Conservation (phyloP, 805 yeast genomes). For the Vanderwaltozyma verrucispora region DNA sequence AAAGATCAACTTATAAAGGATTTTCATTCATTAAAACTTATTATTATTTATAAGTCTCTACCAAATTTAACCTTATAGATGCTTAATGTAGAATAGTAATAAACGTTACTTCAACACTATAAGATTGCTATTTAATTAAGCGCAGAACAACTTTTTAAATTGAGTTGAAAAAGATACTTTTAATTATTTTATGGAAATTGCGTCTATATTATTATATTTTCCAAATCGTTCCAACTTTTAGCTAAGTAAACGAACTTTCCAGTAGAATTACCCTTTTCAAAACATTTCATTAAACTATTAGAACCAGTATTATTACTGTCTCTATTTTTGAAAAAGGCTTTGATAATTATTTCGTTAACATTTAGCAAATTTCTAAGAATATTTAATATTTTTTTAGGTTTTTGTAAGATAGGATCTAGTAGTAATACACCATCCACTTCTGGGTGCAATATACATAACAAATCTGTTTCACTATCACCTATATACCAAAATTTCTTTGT, state of each 20-base stretch:
- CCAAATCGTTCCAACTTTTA: conserved; percentile 1
- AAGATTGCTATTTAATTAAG: too few species aligned
- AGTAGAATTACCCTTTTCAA: not conserved
- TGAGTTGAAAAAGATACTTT: too few species aligned
- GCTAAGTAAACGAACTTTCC: not conserved
- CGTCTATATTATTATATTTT: not conserved
- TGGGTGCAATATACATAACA: conserved; percentile 20
- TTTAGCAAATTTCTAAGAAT: not conserved
- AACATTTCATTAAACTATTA: not conserved
- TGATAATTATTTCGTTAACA: not conserved
- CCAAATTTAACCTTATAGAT: too few species aligned
- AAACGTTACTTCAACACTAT: too few species aligned
- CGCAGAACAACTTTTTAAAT: too few species aligned
- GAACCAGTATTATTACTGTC: not conserved
- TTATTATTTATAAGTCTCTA: too few species aligned
- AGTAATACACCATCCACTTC: conserved; percentile 18
- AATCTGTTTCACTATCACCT: conserved; percentile 28
- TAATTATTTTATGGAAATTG: too few species aligned
- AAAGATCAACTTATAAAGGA: too few species aligned
- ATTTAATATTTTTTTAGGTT: not conserved
- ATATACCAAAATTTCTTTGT: conserved; percentile 15
- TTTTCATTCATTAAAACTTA: too few species aligned
- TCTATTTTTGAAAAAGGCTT: not conserved
- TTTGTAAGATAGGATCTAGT: conserved; percentile 1
- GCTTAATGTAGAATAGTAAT: too few species aligned